Percentiles rank a stretch among this genome's conserved stretches.
Conservation (phyloP, 345 rosid genomes). For the Limnanthes douglasii region DNA sequence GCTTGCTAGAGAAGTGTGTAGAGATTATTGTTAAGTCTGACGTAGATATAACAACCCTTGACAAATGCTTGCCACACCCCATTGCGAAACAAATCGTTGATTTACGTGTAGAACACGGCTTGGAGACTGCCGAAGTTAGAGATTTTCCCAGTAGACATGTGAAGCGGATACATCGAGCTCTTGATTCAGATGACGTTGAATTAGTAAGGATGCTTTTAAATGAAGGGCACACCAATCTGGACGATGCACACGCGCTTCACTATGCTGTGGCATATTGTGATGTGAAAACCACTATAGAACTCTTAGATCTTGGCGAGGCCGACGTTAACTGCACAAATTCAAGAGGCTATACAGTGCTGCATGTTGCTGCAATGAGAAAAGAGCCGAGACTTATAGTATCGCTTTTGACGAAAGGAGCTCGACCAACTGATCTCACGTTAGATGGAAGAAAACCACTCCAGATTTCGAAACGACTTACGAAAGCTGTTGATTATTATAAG, state of each 20-base stretch:
- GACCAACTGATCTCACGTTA: slow-evolving; percentile 36
- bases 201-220: slow-evolving; percentile 60
- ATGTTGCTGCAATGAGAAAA: slow-evolving; percentile 64
- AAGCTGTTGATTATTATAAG: slow-evolving; percentile 35
- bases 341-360: slow-evolving; percentile 68
- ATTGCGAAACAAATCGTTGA: slow-evolving; percentile 31
- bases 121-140: slow-evolving; percentile 14
- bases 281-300: slow-evolving; percentile 57
- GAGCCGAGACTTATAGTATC: slow-evolving; percentile 70
- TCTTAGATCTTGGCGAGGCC: slow-evolving; percentile 60
- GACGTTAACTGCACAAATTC: slow-evolving; percentile 42
- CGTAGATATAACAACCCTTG: slow-evolving; percentile 40
- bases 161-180: slow-evolving; percentile 50
- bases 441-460: slow-evolving; percentile 73
- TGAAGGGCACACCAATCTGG: slow-evolving; percentile 56
- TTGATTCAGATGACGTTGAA: slow-evolving; percentile 82
- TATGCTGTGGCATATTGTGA: slow-evolving; percentile 74
- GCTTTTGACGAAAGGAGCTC: slow-evolving; percentile 65
- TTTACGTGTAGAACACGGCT: slow-evolving; percentile 24
- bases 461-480: slow-evolving; percentile 50
- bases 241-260: slow-evolving; percentile 60
- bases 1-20: slow-evolving; percentile 27
- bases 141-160: slow-evolving; percentile 36
- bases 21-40: slow-evolving; percentile 45
- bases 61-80: slow-evolving; percentile 40